Conservation (phyloP, 192 early-diverging fungal genomes). For the Podila horticola region DNA sequence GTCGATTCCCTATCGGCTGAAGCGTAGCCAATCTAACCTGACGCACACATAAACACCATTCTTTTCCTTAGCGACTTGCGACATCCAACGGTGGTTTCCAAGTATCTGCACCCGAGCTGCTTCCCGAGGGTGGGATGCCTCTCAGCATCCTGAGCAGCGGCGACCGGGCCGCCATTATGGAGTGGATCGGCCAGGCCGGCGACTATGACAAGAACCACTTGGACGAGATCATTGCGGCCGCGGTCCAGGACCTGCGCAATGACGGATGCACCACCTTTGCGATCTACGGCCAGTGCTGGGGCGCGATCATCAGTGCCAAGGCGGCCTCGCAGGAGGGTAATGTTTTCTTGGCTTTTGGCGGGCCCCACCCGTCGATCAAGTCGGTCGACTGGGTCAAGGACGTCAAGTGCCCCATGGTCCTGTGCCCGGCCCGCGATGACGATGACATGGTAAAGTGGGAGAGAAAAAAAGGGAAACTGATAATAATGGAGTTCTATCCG, state of each 20-base stretch:
- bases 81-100: constrained; percentile 59
- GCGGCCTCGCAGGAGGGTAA: constrained; percentile 53
- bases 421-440: constrained; percentile 72
- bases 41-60: not conserved
- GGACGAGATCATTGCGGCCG: constrained; percentile 2
- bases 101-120: constrained; percentile 72
- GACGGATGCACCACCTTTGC: constrained; percentile 57
- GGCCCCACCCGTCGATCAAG: constrained; percentile 71
- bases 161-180: constrained; percentile 25
- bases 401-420: constrained; percentile 67
- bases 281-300: constrained; percentile 79
- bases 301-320: constrained; percentile 61
- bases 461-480: not conserved
- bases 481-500: not conserved
- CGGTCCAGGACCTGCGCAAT: constrained; percentile 45
- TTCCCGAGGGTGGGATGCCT: constrained; percentile 55
- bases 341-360: constrained; percentile 59
- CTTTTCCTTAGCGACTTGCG: constrained; percentile 56
- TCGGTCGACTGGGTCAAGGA: constrained; percentile 55
- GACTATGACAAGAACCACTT: constrained; percentile 20
- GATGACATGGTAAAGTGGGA: constrained; percentile 53
- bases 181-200: constrained; percentile 29
- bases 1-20: not conserved
- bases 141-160: constrained; percentile 11
- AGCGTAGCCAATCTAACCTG: not conserved